Evolutionary conservation across 1,284 basidiomycete genomes (phyloP).

Genomic region (Baeospora myosura): DNA sequence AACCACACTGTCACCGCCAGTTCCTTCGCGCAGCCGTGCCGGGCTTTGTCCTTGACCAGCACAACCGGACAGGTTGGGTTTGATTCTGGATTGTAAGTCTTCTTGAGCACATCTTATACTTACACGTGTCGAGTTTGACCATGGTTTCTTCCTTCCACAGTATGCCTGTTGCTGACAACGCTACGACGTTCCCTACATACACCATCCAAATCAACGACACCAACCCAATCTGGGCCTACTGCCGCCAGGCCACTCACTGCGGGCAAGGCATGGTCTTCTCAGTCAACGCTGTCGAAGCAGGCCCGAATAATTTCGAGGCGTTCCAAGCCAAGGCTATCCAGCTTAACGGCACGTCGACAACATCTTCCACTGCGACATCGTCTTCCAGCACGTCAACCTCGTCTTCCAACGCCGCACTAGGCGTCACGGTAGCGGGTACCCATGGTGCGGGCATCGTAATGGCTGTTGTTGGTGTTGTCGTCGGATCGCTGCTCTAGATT

Average conservation of each 20-base stretch:
- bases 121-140: neutral
- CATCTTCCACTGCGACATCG: slow-evolving; percentile 20
- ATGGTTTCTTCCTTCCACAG: slow-evolving; percentile 21
- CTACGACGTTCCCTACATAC: slow-evolving; percentile 44
- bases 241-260: slow-evolving; percentile 45
- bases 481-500: slow-evolving; percentile 8
- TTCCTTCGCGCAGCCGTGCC: slow-evolving; percentile 50
- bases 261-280: slow-evolving; percentile 60
- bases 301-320: slow-evolving; percentile 49
- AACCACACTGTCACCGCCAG: slow-evolving; percentile 51
- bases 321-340: slow-evolving; percentile 42
- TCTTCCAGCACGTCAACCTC: slow-evolving; percentile 26
- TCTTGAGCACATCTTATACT: neutral
- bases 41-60: slow-evolving; percentile 37
- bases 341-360: slow-evolving; percentile 29
- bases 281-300: slow-evolving; percentile 47
- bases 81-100: slow-evolving; percentile 52
- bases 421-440: neutral
- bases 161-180: slow-evolving; percentile 39
- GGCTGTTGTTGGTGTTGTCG: slow-evolving; percentile 2
- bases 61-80: slow-evolving; percentile 47
- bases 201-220: slow-evolving; percentile 52
- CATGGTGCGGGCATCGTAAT: slow-evolving; percentile 13
- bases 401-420: slow-evolving; percentile 16
- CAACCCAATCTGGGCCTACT: slow-evolving; percentile 43